Base-by-base conservation (phyloP, 768 basidiomycete species). In the Russula ochroleuca region DNA sequence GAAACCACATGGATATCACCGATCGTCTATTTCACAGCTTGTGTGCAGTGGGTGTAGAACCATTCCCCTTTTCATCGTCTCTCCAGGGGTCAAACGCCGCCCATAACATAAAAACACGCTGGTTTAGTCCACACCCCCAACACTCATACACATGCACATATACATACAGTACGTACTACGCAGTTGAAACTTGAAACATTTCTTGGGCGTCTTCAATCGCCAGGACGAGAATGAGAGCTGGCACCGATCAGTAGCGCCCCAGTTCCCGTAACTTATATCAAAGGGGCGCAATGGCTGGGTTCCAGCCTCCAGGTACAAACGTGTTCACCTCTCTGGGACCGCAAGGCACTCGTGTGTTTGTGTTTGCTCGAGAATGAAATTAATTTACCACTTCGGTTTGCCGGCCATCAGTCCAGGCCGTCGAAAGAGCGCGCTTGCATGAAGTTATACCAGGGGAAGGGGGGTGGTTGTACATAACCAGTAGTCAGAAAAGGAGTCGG, bases 251-350 rank as follows among this genome's bases (percentile, higher is more conserved):
- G n/a, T 7, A n/a, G 21, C 35, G 13, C 43, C 51, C 43, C 45
- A 47, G 33, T 35, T 25, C 37, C 38, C 15, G 47, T 31, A 49
- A 54, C n/a, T 21, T 47, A 37, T 33, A 41, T 59, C 52, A 49
- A 55, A 28, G 25, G 63, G 38, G 58, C 58, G 31, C 23, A 13
- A 47, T 28, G n/a, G 37, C 48, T 49, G 1, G 28, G 28, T 28
- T 28, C n/a, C 28, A 28, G 28, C 33, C 41, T 25, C 51, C n/a
- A 64, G 47, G 58, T 49, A 59, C 52, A 59, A 64, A 64, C 63
- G 58, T 59, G 58, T 54, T 59, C 25, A 10, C 52, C 58, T 54
- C 53, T 54, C 52, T 45, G 58, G 40, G 28, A 49, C 37, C 57
- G 31, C 52, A 48, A 40, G 63, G 63, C n/a, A 14, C 60, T 25